Evolutionary conservation across 352 stramenopile genomes (phyloP).

Genomic region (Halophytophthora polymorphica): DNA sequence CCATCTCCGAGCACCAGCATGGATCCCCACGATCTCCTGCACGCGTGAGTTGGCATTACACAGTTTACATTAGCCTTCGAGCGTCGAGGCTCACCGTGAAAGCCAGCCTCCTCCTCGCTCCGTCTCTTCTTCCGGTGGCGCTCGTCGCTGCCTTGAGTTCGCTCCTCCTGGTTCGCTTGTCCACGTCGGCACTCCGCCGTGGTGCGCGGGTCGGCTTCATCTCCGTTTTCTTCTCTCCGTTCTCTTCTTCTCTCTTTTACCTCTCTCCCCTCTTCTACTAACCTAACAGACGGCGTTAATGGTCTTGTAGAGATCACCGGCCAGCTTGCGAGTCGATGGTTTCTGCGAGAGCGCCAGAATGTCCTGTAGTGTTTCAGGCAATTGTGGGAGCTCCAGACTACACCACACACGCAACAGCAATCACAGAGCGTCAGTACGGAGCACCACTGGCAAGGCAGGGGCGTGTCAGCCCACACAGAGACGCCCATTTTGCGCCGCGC

Average conservation of each 20-base stretch:
- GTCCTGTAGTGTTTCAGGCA: constrained; percentile 55
- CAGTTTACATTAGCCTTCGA: constrained; percentile 29
- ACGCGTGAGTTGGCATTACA: constrained; percentile 16
- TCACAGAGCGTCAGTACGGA: constrained; percentile 3
- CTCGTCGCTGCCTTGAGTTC: too few relatives aligned
- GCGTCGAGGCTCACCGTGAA: constrained; percentile 12
- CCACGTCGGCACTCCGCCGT: constrained; percentile 15
- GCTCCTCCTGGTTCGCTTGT: constrained; percentile 8
- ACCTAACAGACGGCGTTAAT: constrained; percentile 52
- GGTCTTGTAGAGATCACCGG: constrained; percentile 56
- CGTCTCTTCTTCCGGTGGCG: too few relatives aligned
- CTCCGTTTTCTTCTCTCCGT: background rate
- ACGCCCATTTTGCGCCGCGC: background rate
- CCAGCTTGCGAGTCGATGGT: constrained; percentile 70
- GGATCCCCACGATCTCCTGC: too few relatives aligned
- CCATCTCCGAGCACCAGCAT: too few relatives aligned
- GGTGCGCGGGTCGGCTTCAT: constrained; percentile 1
- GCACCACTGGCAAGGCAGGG: background rate
- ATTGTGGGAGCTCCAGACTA: constrained; percentile 51
- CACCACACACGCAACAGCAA: constrained; percentile 3
- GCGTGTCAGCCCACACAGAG: background rate
- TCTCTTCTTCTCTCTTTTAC: constrained; percentile 5
- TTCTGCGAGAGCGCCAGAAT: constrained; percentile 62
- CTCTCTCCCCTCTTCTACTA: constrained; percentile 7
- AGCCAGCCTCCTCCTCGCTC: too few relatives aligned